Conservation (phyloP, 306 rosid genomes). For the Clitoria ternatea region DNA sequence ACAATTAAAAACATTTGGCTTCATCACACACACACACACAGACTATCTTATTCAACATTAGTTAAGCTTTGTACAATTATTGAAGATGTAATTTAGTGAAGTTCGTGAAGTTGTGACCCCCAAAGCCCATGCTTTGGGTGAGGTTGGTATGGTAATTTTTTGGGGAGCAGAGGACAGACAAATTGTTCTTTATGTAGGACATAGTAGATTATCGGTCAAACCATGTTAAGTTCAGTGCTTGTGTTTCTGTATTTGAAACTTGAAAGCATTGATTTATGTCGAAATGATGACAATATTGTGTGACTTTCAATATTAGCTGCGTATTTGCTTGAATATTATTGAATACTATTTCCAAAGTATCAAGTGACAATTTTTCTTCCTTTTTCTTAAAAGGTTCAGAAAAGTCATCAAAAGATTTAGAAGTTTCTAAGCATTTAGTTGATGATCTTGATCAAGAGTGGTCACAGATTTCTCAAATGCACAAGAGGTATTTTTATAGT, state of each 20-base stretch:
- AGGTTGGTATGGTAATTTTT: not conserved
- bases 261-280: not conserved
- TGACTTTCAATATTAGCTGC: not conserved
- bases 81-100: not conserved
- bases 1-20: not conserved
- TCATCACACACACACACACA: not conserved
- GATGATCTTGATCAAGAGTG: slow-evolving; percentile 62
- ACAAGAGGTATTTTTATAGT: slow-evolving; percentile 49
- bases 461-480: slow-evolving; percentile 55
- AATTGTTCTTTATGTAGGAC: not conserved
- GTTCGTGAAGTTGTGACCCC: not conserved
- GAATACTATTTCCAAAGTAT: not conserved
- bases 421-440: slow-evolving; percentile 38
- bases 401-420: slow-evolving; percentile 33
- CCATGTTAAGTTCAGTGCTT: not conserved
- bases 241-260: not conserved
- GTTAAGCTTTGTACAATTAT: not conserved
- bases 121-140: not conserved
- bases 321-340: not conserved
- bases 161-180: not conserved
- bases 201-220: not conserved
- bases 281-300: not conserved
- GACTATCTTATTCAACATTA: too few relatives aligned
- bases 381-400: slow-evolving; percentile 37
- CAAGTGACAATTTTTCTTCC: slow-evolving; percentile 2